Percentiles rank a stretch among this genome's conserved stretches.
These are phyloP conservation scores for Umbelopsis sp. DNA, from an alignment of 192 early-diverging fungal genomes.

Conservation along the genomic window DNA sequence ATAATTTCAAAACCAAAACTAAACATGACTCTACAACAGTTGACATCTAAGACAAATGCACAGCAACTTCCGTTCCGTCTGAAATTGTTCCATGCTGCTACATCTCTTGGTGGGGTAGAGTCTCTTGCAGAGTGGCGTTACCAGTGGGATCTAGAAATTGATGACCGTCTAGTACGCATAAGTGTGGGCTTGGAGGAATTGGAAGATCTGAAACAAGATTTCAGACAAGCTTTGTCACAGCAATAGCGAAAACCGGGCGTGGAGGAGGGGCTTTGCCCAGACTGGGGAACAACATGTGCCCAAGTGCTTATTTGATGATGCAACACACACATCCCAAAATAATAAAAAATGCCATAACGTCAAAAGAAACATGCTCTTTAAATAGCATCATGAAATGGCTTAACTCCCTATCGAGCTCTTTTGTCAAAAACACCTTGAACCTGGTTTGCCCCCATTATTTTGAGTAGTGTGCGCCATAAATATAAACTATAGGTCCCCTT, in stretches of 20 bases:
- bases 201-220: constrained; percentile 66
- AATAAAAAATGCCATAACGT: too few relatives aligned
- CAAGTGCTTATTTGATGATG: too few relatives aligned
- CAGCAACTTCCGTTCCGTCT: constrained; percentile 46
- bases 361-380: too few relatives aligned
- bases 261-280: too few relatives aligned
- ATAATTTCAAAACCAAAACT: not conserved
- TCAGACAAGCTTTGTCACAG: constrained; percentile 46
- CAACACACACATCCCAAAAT: too few relatives aligned
- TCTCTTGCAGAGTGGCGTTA: constrained; percentile 71
- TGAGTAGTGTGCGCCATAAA: too few relatives aligned
- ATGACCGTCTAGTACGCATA: constrained; percentile 57
- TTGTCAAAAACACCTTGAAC: too few relatives aligned
- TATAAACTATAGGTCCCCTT: too few relatives aligned
- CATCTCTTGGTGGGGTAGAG: constrained; percentile 68
- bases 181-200: constrained; percentile 68
- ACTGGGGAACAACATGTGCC: too few relatives aligned
- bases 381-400: too few relatives aligned
- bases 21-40: not conserved
- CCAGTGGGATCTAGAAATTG: constrained; percentile 40
- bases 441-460: too few relatives aligned
- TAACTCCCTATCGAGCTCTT: too few relatives aligned
- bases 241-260: not conserved
- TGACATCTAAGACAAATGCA: constrained; percentile 33
- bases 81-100: constrained; percentile 54